phyloP scores from a whole-genome alignment of 2,329 filamentous ascomycete species.

The Botrytis medusae region DNA sequence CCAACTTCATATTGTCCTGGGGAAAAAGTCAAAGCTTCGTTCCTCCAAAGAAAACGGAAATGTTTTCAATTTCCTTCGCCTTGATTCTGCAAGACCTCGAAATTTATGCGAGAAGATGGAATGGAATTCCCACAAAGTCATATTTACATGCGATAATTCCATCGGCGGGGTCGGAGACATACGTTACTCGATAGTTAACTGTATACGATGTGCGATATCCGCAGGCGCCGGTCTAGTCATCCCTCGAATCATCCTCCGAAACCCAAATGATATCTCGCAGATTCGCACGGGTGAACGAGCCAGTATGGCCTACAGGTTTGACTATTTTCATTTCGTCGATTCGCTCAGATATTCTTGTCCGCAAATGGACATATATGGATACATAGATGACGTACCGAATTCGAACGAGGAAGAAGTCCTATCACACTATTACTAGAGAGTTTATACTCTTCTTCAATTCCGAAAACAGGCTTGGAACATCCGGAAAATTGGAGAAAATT shows the following conservation, averaged over 20 bases:
- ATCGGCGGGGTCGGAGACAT: conserved; percentile 36
- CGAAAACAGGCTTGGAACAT: neutral
- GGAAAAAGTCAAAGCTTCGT: neutral
- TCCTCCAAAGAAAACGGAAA: conserved; percentile 12
- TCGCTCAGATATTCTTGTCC: conserved; percentile 33
- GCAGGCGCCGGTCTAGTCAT: conserved; percentile 34
- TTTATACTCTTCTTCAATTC: neutral
- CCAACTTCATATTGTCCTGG: neutral
- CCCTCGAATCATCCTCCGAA: conserved; percentile 30
- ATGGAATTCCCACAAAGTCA: conserved; percentile 32
- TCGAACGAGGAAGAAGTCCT: neutral
- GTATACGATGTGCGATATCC: conserved; percentile 36
- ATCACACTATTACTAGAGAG: conserved; percentile 12
- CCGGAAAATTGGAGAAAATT: neutral
- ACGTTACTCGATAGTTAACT: conserved; percentile 37
- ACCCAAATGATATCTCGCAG: conserved; percentile 22
- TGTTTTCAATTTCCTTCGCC: conserved; percentile 31
- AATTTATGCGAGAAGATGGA: conserved; percentile 30
- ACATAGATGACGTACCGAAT: conserved; percentile 16
- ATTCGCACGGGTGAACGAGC: conserved; percentile 24
- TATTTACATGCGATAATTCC: conserved; percentile 34
- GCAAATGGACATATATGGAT: conserved; percentile 27
- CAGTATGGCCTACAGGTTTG: conserved; percentile 33
- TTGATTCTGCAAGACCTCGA: conserved; percentile 30
- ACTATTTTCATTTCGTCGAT: conserved; percentile 30